A percentile compares a stretch with the other conserved stretches of the same genome.
Conservation (phyloP, 768 basidiomycete species). For the Chiua virens region DNA sequence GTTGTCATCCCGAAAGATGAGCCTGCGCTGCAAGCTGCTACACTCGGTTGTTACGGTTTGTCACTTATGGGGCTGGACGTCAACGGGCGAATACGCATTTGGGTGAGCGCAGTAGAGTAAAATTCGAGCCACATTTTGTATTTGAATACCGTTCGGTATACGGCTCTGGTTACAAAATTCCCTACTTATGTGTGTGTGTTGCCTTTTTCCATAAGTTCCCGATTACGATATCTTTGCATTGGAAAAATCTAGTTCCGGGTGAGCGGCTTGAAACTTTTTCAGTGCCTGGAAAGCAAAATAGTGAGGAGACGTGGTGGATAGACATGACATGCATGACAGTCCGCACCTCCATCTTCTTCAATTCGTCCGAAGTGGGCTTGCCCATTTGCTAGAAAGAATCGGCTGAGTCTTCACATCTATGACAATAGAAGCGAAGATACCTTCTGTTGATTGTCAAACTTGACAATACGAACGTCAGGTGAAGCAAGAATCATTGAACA, state of each 20-base stretch:
- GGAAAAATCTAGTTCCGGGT: conserved; percentile 94
- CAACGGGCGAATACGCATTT: conserved; percentile 26
- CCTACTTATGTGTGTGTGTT: neutral
- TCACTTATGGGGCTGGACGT: conserved; percentile 22
- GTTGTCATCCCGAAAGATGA: conserved; percentile 14
- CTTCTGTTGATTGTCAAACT: conserved; percentile 48
- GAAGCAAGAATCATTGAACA: neutral
- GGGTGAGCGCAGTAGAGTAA: conserved; percentile 21
- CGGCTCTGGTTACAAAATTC: neutral
- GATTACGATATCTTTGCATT: conserved; percentile 80
- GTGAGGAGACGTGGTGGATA: neutral
- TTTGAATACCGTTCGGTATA: neutral
- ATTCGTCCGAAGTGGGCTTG: conserved; percentile 91
- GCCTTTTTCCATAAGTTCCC: neutral
- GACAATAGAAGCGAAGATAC: conserved; percentile 19
- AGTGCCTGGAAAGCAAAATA: conserved; percentile 52
- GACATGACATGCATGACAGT: conserved; percentile 1
- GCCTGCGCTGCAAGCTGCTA: conserved; percentile 38
- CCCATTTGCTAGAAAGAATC: conserved; percentile 73
- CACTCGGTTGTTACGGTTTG: conserved; percentile 43
- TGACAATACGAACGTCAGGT: conserved; percentile 13
- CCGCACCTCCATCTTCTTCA: conserved; percentile 86
- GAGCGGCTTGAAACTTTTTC: conserved; percentile 83
- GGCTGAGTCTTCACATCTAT: neutral
- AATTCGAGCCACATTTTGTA: neutral